Evolutionary conservation across 176 grass and related monocot genomes (phyloP), one percentile per base, ranked within the genome.

Genomic region (Saccharum officinarum): DNA sequence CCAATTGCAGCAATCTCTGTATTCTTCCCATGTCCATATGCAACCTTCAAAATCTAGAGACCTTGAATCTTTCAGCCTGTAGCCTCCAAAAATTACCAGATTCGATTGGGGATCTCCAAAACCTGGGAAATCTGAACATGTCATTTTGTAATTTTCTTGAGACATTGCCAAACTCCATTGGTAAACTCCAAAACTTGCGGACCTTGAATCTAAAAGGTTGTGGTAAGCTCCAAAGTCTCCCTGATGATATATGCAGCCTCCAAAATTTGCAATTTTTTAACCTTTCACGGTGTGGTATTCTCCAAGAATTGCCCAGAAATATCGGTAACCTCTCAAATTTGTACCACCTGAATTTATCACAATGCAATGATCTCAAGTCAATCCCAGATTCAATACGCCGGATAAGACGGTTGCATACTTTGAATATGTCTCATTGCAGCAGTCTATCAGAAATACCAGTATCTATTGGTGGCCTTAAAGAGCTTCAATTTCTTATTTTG

Each of bases 371-470:
- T 68, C 77, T 95, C 16, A 38, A 89, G 71, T 36, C 26, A 28
- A 74, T 92, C 62, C 90, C 93, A 5, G 83, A 81, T 12, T 86
- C 92, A 22, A 78, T 90, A 45, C 68, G 88, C 10, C 23, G 6
- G 20, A 79, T 92, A 28, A 67, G 16, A 17, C 73, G 82, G 33
- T 26, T 95, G 11, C 86, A 88, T 76, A 95, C 65, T 30, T 82
- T 90, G 74, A 87, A 95, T 67, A 69, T 95, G 69, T 92, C 90
- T 17, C 59, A 88, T 67, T 95, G 87, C 68, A 84, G 86, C 55
- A 66, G 55, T 23, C 67, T 91, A 30, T 49, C 62, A 26, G 52
- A 69, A 46, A 73, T 92, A 71, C 86, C 90, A 34, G 76, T 68
- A 81, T 82, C 86, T n/a, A 68, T 95, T 28, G 80, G 77, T 45